phyloP scores from a whole-genome alignment of 306 rosid genomes.

The Pyrus communis region DNA sequence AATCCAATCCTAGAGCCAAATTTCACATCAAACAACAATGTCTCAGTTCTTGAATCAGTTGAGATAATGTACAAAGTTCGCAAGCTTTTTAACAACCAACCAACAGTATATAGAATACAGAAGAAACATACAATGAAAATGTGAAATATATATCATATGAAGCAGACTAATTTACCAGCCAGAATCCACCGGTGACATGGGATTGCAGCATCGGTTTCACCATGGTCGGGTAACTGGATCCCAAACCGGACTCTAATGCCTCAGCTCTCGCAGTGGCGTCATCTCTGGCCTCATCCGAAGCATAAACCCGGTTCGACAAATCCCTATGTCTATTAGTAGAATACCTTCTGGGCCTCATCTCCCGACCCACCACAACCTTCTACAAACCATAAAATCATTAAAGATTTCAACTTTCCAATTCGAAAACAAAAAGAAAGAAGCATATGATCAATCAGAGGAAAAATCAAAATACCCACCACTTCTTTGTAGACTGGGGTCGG shows the following conservation, averaged over 20 bases:
- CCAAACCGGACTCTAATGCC: conserved; percentile 29
- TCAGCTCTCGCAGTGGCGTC: conserved; percentile 58
- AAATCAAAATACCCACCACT: conserved; percentile 26
- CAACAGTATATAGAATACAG: not conserved
- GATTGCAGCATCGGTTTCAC: conserved; percentile 76
- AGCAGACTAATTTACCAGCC: conserved; percentile 55
- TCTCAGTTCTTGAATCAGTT: not conserved
- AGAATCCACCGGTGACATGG: conserved; percentile 77
- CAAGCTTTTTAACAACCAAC: not conserved
- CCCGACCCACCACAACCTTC: conserved; percentile 43
- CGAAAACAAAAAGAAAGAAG: not conserved
- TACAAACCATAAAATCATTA: not conserved
- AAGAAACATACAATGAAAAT: not conserved
- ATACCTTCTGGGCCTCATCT: conserved; percentile 47
- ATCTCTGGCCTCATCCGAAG: conserved; percentile 49
- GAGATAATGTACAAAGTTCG: not conserved
- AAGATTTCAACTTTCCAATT: not conserved
- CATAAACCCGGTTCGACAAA: conserved; percentile 50
- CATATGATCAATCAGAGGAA: not conserved
- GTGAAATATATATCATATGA: not conserved
- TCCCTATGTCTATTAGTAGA: conserved; percentile 34
- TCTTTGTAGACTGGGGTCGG: conserved; percentile 65
- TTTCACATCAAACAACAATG: not conserved
- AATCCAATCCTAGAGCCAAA: not conserved
- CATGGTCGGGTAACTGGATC: conserved; percentile 38